Evolutionary conservation across 148 eudicot species (phyloP), one percentile per base, ranked within the genome.

Genomic region (Rhododendron vialii): DNA sequence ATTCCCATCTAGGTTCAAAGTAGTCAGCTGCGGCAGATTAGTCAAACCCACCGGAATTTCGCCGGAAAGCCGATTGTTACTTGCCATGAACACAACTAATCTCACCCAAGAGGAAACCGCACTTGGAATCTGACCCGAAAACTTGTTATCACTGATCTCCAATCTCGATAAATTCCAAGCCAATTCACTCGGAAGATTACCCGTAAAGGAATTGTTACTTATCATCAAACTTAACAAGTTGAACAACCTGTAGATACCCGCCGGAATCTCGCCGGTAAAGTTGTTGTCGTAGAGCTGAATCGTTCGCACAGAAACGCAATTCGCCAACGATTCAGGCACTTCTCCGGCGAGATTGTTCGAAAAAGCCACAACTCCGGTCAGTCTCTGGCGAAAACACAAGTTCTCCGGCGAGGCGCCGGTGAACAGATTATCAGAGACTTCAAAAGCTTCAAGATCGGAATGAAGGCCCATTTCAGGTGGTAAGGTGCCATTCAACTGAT

Each of bases 381-480:
- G 71, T 45, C 55, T 65, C 36, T 88, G 86, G 0, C 88, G 83
- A 0, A 84, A 65, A 48, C 97, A 94, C 3, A 94, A 86, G 85
- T 91, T 86, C 77, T 93, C 88, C 14, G 97, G 97, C 65, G 92
- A 79, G 9, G 82, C 85, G 41, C 97, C 95, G 6, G 93, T 89
- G 83, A 94, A 90, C 22, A 78, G 83, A 57, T 94, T 94, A 38
- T 82, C 47, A 50, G 0, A 45, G 24, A 94, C 89, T 87, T 94
- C 91, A 3, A 94, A 91, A 0, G 55, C 61, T 74, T 85, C 84
- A 0, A 94, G 90, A 20, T 84, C 88, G 12, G 97, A 93, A 85
- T 92, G 90, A 20, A 83, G 73, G 41, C 97, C 97, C 1, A 94
- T 36, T 9, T 93, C 94, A 1, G 89, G 87, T 6, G 97, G 95